Base-by-base conservation (phyloP, 495 filamentous ascomycete genomes). In the Opeltia flavorubescens region DNA sequence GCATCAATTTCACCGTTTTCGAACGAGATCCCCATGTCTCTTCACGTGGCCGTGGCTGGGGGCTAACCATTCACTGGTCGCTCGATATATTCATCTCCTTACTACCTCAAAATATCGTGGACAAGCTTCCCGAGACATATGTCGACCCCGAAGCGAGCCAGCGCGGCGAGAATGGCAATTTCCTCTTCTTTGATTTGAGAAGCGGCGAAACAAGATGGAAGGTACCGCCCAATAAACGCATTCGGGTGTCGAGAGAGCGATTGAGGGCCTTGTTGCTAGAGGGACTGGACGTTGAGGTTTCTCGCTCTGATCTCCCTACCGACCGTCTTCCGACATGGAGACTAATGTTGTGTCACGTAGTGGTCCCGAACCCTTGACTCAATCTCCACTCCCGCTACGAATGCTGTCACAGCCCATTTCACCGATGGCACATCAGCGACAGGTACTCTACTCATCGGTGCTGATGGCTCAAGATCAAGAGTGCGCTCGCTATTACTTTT, bases 11-110 rank as follows among this genome's bases (percentile, higher is more conserved):
- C 52, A 50, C 60, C 18, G 64, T 80, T 18, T 80, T 70, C 54
- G 77, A 81, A 44, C 66, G 72, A 3, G 76, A 80, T 51, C 47
- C 58, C 2, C 52, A 59, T 8, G 52, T 66, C 20, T 55, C 60
- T 11, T 57, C 65, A 11, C 66, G 76, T 4, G 62, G 55, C 5
- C 64, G 64, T 25, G 76, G 77, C 31, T 80, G 75, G 75, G 75
- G 71, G 4, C 59, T 80, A 9, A 78, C 77, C 0, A 64, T 80
- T 44, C 73, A 79, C 55, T 77, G 71, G 72, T 66, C 68, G 25
- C 61, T 78, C 9, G 61, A 69, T 9, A 66, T 66, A 3, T 59
- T 79, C 44, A 59, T 67, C 8, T 51, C 63, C 9, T 53, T 78
- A 7, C 62, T 79, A 5, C 75, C 74, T 0, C 59, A 68, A 2